Base-by-base conservation (phyloP, 2,329 filamentous ascomycete genomes). In the Penicillium verrucosum region DNA sequence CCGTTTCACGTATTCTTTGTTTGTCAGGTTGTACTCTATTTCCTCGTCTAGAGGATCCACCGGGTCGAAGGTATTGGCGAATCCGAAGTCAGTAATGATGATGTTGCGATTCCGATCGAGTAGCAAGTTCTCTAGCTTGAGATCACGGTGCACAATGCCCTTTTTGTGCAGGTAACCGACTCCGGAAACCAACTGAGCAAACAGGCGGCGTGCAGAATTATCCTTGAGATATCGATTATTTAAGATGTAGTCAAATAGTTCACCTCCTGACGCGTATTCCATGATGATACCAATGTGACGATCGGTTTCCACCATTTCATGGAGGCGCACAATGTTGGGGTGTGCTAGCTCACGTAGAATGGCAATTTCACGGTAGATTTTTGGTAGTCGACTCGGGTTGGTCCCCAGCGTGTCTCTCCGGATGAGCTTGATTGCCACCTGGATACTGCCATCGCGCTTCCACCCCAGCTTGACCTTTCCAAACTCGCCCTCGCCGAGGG, bases 61-160 rank as follows among this genome's bases (percentile, higher is more conserved):
- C 0, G 94, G 85, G 70, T 97, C 89, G 70, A 99, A 99, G 0
- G 92, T 97, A 75, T 99, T 99, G 65, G 94, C 94, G 73, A 99
- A 99, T 18, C 94, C 94, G 76, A 99, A 99, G 77, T 99, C 94
- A 16, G 94, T 99, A 71, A 99, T 99, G 77, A 99, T 99, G 70
- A 99, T 97, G 79, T 99, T 99, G 61, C 92, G 89, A 72, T 99
- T 97, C 61, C 93, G 88, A 76, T 99, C 94, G 50, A 99, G 82
- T 37, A 99, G 82, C 67, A 99, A 75, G 70, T 99, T 99, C 77
- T 99, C 94, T 45, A 99, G 82, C 77, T 99, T 99, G 64, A 99
- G 78, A 77, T 99, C 94, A 68, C 94, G 88, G 73, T 99, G 94
- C 14, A 99, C 94, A 65, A 99, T 99, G 59, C 94, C 94, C 78